Evolutionary conservation across 331 rosid species (phyloP), one percentile per base, ranked within the genome.

Genomic region (Spiraea crenata): DNA sequence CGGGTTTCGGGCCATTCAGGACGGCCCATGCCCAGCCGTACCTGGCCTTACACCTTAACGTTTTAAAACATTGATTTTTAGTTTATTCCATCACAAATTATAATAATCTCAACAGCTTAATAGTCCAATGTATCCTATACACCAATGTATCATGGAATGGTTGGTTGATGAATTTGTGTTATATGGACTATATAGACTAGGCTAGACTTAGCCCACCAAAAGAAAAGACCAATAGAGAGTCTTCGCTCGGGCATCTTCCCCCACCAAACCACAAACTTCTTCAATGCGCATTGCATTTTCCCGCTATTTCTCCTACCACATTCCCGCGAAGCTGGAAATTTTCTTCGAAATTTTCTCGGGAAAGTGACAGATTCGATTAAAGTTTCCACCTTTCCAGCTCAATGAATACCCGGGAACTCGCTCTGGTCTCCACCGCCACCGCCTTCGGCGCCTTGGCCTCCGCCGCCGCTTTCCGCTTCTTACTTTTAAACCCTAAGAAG

Each of bases 361-460:
- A 78, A 47, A 54, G 9, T 15, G 54, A 51, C 49, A 39, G 12
- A 20, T 10, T 17, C 13, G 25, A 9, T 12, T 14, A 67, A 38
- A 42, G 45, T 42, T 3, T 12, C 7, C n/a, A 42, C 35, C 6
- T 50, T 12, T 52, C 19, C 17, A 66, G 37, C 67, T 57, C 85
- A 54, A 93, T 89, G 99, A 91, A 84, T 66, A 72, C 80, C 63
- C 90, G 91, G 13, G 95, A 89, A 57, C 65, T 79, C 34, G 74
- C 84, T 54, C 69, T 89, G 6, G 69, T 84, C 48, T 84, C 90
- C 59, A 76, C 95, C 8, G 95, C 96, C 17, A 74, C 95, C 20
- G 62, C 79, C 3, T 74, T 93, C 34, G 91, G 96, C 9, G 95
- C 90, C 39, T 59, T 90, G 3, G 89, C 91, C 38, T 90, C 97